These are phyloP conservation scores for Rhodocollybia butyracea DNA, from an alignment of 768 basidiomycete species.

Conservation along the genomic window DNA sequence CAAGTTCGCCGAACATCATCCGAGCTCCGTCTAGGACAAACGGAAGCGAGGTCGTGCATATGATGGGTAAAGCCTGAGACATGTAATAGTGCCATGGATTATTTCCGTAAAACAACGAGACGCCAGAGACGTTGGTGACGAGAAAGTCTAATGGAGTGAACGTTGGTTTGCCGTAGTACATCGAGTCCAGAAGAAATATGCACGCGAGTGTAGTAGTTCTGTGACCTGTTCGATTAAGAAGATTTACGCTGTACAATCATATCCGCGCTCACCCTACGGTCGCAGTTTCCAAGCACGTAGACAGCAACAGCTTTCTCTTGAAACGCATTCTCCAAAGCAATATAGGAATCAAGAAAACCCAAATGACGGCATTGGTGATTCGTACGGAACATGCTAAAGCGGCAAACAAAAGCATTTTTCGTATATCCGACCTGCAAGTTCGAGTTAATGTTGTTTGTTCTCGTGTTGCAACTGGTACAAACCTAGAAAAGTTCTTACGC, in stretches of 20 bases:
- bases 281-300: slow-evolving; percentile 30
- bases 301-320: slow-evolving; percentile 25
- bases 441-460: neutral
- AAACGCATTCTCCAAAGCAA: slow-evolving; percentile 53
- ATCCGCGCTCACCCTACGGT: slow-evolving; percentile 41
- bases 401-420: slow-evolving; percentile 51
- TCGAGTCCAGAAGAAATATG: slow-evolving; percentile 56
- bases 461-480: neutral
- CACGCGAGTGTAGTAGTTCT: slow-evolving; percentile 18
- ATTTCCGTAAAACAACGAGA: slow-evolving; percentile 91
- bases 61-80: slow-evolving; percentile 79
- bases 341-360: slow-evolving; percentile 65
- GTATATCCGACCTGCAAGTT: slow-evolving; percentile 25
- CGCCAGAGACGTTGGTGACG: slow-evolving; percentile 72
- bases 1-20: slow-evolving; percentile 33
- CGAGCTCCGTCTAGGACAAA: slow-evolving; percentile 65
- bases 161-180: slow-evolving; percentile 63
- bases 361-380: slow-evolving; percentile 87
- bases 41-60: slow-evolving; percentile 71
- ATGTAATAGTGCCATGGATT: slow-evolving; percentile 90
- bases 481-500: slow-evolving; percentile 29
- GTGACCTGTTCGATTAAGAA: slow-evolving; percentile 20
- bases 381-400: slow-evolving; percentile 78
- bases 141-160: slow-evolving; percentile 84
- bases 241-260: neutral